Percentiles rank a stretch among this genome's conserved stretches.
These are phyloP conservation scores for Pseudomicrostroma phylloplanum DNA, from an alignment of 1,284 basidiomycete genomes.

Conservation along the genomic window DNA sequence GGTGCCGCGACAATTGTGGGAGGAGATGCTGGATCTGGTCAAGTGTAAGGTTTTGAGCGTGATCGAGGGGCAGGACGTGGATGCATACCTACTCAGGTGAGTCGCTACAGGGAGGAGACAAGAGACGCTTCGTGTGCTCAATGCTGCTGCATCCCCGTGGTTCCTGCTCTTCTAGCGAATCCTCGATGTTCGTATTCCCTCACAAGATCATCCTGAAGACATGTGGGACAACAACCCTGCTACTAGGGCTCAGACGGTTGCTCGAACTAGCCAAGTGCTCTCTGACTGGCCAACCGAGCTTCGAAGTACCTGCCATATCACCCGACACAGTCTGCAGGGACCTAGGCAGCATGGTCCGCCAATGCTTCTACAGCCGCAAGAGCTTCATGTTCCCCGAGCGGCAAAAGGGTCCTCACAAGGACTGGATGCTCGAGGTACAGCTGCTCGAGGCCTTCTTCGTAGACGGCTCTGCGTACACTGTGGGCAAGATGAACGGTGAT, in stretches of 20 bases:
- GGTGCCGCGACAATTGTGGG: slow-evolving; percentile 76
- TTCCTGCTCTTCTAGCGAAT: slow-evolving; percentile 64
- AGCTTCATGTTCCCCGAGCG: slow-evolving; percentile 99
- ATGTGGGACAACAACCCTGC: slow-evolving; percentile 95
- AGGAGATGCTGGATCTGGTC: slow-evolving; percentile 94
- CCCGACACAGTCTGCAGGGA: slow-evolving; percentile 18
- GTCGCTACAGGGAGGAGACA: neutral
- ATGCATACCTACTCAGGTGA: slow-evolving; percentile 92
- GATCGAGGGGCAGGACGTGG: slow-evolving; percentile 76
- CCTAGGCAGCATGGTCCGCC: slow-evolving; percentile 37
- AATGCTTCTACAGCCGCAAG: slow-evolving; percentile 87
- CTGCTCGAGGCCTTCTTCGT: slow-evolving; percentile 83
- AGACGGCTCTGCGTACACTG: slow-evolving; percentile 81
- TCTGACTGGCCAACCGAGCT: slow-evolving; percentile 57
- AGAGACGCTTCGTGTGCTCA: neutral
- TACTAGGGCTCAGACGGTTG: slow-evolving; percentile 62
- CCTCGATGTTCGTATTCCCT: slow-evolving; percentile 89
- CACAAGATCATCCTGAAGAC: slow-evolving; percentile 98
- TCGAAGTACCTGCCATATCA: slow-evolving; percentile 2
- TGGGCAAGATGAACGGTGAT: slow-evolving; percentile 96
- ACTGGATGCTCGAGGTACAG: slow-evolving; percentile 88
- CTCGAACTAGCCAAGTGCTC: slow-evolving; percentile 72
- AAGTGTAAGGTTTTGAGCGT: slow-evolving; percentile 93
- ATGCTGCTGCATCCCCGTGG: neutral
- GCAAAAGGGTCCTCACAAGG: slow-evolving; percentile 84